phyloP scores from a whole-genome alignment of 768 basidiomycete species.

The Mycena metata region DNA sequence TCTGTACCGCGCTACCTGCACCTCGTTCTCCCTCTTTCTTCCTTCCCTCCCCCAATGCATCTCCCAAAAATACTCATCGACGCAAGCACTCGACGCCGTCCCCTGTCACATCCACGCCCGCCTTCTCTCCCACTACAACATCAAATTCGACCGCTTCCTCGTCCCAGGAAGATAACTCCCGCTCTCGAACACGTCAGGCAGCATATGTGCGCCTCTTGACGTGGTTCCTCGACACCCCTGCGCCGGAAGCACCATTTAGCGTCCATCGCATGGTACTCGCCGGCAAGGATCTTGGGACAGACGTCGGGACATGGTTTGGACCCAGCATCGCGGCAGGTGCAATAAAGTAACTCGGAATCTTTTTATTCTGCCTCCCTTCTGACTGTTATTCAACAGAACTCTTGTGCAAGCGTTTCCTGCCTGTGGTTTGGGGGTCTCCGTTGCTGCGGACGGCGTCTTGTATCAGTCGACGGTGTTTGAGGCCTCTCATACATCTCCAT shows the following conservation, averaged over 20 bases:
- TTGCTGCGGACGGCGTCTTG: slow-evolving; percentile 86
- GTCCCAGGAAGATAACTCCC: slow-evolving; percentile 37
- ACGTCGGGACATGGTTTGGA: slow-evolving; percentile 98
- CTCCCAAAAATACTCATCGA: slow-evolving; percentile 37
- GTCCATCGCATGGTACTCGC: slow-evolving; percentile 97
- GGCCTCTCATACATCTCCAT: slow-evolving; percentile 67
- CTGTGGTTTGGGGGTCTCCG: slow-evolving; percentile 82
- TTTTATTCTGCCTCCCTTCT: not conserved
- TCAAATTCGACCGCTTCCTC: slow-evolving; percentile 25
- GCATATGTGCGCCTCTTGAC: slow-evolving; percentile 92
- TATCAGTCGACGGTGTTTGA: slow-evolving; percentile 90
- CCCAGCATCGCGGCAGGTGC: slow-evolving; percentile 98
- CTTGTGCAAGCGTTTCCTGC: slow-evolving; percentile 86
- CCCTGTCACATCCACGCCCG: slow-evolving; percentile 64
- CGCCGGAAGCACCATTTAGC: slow-evolving; percentile 88
- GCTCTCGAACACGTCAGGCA: slow-evolving; percentile 63
- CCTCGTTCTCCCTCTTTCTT: slow-evolving; percentile 36
- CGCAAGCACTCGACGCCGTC: slow-evolving; percentile 56
- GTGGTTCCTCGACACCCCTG: slow-evolving; percentile 95
- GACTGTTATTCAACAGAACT: slow-evolving; percentile 57
- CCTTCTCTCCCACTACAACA: slow-evolving; percentile 42
- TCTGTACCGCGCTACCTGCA: slow-evolving; percentile 44
- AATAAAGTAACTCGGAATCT: slow-evolving; percentile 74
- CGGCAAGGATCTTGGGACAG: slow-evolving; percentile 94
- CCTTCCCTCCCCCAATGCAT: slow-evolving; percentile 31